phyloP scores from a whole-genome alignment of 495 filamentous ascomycete genomes.

The Bacidia rubella region DNA sequence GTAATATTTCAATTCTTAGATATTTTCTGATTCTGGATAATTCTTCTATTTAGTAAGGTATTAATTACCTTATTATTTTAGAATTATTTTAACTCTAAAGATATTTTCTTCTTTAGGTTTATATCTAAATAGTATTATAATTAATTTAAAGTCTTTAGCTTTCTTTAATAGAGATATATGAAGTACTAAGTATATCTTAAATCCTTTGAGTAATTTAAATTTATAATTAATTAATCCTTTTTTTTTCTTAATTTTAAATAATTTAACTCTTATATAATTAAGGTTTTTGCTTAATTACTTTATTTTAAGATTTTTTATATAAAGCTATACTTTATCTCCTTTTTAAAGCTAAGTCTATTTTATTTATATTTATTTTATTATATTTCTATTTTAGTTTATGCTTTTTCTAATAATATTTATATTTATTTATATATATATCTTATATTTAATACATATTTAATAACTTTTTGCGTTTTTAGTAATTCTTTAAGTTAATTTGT shows the following conservation, averaged over 20 bases:
- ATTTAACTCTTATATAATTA: slow-evolving; percentile 6
- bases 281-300: slow-evolving; percentile 5
- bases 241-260: slow-evolving; percentile 5
- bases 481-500: not conserved
- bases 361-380: slow-evolving; percentile 2
- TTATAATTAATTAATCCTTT: slow-evolving; percentile 11
- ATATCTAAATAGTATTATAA: slow-evolving; percentile 1
- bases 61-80: slow-evolving; percentile 4
- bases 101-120: not conserved
- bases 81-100: slow-evolving; percentile 4
- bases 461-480: not conserved
- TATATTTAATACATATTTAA: not conserved
- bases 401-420: not conserved
- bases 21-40: slow-evolving; percentile 4
- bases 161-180: slow-evolving; percentile 3
- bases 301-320: slow-evolving; percentile 7
- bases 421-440: slow-evolving; percentile 1
- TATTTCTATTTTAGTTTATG: slow-evolving; percentile 1
- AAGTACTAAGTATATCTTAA: slow-evolving; percentile 7
- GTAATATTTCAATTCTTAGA: not conserved
- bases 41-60: slow-evolving; percentile 3
- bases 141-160: not conserved
- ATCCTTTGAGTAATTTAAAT: not conserved
- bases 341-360: slow-evolving; percentile 1
- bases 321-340: slow-evolving; percentile 7